phyloP scores from a whole-genome alignment of 345 rosid genomes.

The Citrus mangshanensis region DNA sequence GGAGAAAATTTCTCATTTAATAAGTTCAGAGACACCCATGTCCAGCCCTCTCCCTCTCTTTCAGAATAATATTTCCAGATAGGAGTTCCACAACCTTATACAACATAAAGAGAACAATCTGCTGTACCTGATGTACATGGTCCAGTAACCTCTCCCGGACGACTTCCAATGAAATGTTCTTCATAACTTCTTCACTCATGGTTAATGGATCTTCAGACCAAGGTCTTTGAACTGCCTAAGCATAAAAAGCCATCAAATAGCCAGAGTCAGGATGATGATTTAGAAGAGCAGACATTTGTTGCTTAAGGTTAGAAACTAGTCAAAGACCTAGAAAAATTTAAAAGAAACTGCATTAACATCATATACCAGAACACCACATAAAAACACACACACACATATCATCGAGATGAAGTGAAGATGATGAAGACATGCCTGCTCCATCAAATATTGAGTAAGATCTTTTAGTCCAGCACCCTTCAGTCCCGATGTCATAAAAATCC shows the following conservation, averaged over 20 bases:
- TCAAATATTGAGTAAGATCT: slow-evolving; percentile 61
- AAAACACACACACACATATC: neutral
- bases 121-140: slow-evolving; percentile 82
- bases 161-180: slow-evolving; percentile 82
- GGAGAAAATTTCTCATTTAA: neutral
- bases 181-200: slow-evolving; percentile 87
- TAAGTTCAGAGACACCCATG: neutral
- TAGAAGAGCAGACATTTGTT: neutral
- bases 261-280: slow-evolving; percentile 14
- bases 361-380: neutral
- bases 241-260: slow-evolving; percentile 24
- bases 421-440: slow-evolving; percentile 53
- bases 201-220: slow-evolving; percentile 87
- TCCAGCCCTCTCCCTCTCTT: neutral
- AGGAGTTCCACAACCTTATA: neutral
- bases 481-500: slow-evolving; percentile 85
- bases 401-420: neutral
- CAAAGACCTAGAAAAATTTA: neutral
- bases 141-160: slow-evolving; percentile 86
- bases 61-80: neutral
- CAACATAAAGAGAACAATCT: neutral
- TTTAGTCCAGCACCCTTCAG: slow-evolving; percentile 83
- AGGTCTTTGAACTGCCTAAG: slow-evolving; percentile 82
- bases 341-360: neutral
- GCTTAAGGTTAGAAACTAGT: neutral